Evolutionary conservation across 1,139 yeast species (phyloP).

Genomic region (Saccharomyces hybrid): DNA sequence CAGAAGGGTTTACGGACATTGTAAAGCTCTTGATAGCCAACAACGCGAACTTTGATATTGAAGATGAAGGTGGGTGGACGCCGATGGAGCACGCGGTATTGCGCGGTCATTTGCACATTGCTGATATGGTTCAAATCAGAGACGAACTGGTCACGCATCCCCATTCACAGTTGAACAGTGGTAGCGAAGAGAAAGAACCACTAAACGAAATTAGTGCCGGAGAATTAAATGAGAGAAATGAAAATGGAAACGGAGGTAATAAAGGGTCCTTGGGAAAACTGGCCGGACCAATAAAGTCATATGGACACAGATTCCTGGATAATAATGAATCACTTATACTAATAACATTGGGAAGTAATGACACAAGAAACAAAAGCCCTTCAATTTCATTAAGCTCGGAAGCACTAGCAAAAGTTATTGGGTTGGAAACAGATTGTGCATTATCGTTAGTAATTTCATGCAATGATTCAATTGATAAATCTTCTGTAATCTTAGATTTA

Average conservation of each 20-base stretch:
- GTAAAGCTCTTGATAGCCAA: conserved; percentile 47
- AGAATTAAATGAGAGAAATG: background rate
- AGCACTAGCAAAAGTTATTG: background rate
- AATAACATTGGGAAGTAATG: conserved; percentile 83
- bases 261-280: conserved; percentile 15
- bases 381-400: conserved; percentile 56
- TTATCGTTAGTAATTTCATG: conserved; percentile 67
- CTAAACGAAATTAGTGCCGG: background rate
- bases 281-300: conserved; percentile 59
- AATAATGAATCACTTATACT: conserved; percentile 60
- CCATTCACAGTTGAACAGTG: conserved; percentile 1
- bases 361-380: conserved; percentile 49
- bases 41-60: conserved; percentile 48
- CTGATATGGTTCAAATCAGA: conserved; percentile 50
- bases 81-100: conserved; percentile 94
- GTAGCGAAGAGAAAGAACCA: background rate
- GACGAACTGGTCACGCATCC: conserved; percentile 23
- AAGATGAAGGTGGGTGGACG: conserved; percentile 91
- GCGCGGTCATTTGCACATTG: conserved; percentile 74
- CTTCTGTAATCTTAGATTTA: conserved; percentile 67
- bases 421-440: conserved; percentile 70
- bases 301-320: conserved; percentile 73
- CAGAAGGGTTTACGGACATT: conserved; percentile 64
- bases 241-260: conserved; percentile 4
- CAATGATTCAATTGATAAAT: conserved; percentile 44